Evolutionary conservation across 2,329 filamentous ascomycete genomes (phyloP), one percentile per base, ranked within the genome.

Genomic region (Davidsoniella eucalypti): DNA sequence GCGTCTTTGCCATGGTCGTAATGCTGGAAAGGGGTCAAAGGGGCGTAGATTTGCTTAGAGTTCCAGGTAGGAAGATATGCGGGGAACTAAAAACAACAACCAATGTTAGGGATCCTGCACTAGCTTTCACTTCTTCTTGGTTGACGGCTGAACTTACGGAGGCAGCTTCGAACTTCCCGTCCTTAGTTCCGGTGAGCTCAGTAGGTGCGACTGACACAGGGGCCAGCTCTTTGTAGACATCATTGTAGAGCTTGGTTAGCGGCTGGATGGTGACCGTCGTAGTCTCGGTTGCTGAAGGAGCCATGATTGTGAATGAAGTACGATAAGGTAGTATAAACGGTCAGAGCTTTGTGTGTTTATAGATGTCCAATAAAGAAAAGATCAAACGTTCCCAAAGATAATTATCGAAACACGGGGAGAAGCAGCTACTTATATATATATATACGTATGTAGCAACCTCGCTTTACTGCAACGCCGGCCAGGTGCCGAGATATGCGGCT

Each of bases 1-100:
- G 84, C 84, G 57, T 87, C 80, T 58, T 80, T 80, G 57, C 84
- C 84, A 58, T 83, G 83, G 51, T 90, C 84, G 55, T 76, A 74
- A 61, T 87, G 82, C 60, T 82, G 71, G 57, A 87, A 88, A 1
- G 73, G 75, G 54, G 80, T 66, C 6, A 85, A 70, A 5, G 83
- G 80, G 51, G 76, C 70, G 58, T 80, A 84, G 55, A 70, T 71
- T 63, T 79, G 73, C 55, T 77, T 69, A 39, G 71, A 69, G 58
- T 82, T 72, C 81, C 81, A 86, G 2, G 76, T 78, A 2, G 82
- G 82, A 7, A 87, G 72, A 61, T 88, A 88, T 59, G 86, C 70
- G 3, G 78, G 78, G 56, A 84, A 87, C 60, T 77, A 10, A 7
- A 51, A 14, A 33, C 5, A 33, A 9, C 8, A 33, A 33, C 29